phyloP scores from a whole-genome alignment of 805 yeast species.

The Candida ulmi region DNA sequence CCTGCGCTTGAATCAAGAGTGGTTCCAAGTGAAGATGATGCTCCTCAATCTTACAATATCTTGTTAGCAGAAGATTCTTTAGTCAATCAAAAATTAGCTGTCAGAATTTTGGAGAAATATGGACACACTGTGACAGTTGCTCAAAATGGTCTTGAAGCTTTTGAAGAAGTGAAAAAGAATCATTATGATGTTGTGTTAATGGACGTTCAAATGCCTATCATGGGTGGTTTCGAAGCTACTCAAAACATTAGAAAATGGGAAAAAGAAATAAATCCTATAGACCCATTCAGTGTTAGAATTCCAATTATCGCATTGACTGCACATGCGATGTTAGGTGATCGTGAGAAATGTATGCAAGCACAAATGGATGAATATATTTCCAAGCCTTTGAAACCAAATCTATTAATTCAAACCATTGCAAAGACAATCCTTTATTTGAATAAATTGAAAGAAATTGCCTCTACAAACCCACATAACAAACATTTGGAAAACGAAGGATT shows the following conservation, averaged over 20 bases:
- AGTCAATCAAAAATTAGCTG: slow-evolving; percentile 85
- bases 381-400: slow-evolving; percentile 76
- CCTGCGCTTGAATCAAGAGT: slow-evolving; percentile 84
- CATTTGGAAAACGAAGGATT: slow-evolving; percentile 16
- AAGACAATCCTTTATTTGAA: slow-evolving; percentile 67
- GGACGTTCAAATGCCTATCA: slow-evolving; percentile 97
- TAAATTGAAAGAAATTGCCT: slow-evolving; percentile 49
- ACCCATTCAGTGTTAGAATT: slow-evolving; percentile 64
- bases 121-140: slow-evolving; percentile 83
- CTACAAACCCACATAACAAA: slow-evolving; percentile 15
- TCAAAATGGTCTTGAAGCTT: slow-evolving; percentile 80
- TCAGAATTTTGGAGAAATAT: slow-evolving; percentile 76
- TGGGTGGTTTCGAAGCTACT: slow-evolving; percentile 94
- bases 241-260: slow-evolving; percentile 86
- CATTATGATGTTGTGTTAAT: slow-evolving; percentile 77
- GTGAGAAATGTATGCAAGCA: slow-evolving; percentile 79
- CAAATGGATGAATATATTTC: slow-evolving; percentile 92
- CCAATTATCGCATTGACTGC: slow-evolving; percentile 91
- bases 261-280: slow-evolving; percentile 66
- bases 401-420: slow-evolving; percentile 73
- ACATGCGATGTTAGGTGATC: slow-evolving; percentile 90
- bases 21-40: slow-evolving; percentile 75
- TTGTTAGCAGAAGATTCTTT: slow-evolving; percentile 83
- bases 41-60: slow-evolving; percentile 67
- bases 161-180: slow-evolving; percentile 63